phyloP scores from a whole-genome alignment of 352 stramenopile species.

The Hyaloperonospora arabidopsidis region DNA sequence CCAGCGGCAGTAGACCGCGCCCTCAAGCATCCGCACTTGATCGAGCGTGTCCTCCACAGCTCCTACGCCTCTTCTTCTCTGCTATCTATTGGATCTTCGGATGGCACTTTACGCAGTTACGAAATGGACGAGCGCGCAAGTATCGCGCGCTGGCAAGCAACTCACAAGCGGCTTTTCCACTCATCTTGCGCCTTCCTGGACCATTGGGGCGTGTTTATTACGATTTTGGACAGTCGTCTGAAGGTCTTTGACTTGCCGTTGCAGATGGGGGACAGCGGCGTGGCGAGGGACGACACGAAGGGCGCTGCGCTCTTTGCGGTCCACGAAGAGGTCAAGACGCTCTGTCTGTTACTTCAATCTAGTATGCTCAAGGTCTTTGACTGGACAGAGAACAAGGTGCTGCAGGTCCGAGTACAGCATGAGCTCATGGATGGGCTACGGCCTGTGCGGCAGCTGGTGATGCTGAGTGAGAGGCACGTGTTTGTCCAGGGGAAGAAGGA shows the following conservation, averaged over 20 bases:
- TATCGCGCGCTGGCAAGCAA: conserved; percentile 41
- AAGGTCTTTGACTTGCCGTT: conserved; percentile 59
- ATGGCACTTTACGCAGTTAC: conserved; percentile 55
- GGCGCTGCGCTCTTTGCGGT: conserved; percentile 41
- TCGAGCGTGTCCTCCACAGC: conserved; percentile 42
- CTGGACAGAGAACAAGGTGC: conserved; percentile 49
- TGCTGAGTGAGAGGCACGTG: conserved; percentile 61
- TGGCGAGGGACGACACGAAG: conserved; percentile 54
- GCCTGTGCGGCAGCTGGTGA: conserved; percentile 45
- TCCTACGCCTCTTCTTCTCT: conserved; percentile 33
- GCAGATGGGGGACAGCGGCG: conserved; percentile 28
- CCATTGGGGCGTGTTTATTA: conserved; percentile 58
- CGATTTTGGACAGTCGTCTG: conserved; percentile 49
- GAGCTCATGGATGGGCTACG: conserved; percentile 41
- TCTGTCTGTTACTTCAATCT: conserved; percentile 53
- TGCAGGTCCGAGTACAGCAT: conserved; percentile 50
- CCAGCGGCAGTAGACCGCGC: too few relatives aligned
- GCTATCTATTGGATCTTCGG: conserved; percentile 48
- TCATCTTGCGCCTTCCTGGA: conserved; percentile 48
- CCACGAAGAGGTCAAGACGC: conserved; percentile 46
- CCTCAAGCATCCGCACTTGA: conserved; percentile 53
- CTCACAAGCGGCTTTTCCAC: conserved; percentile 61
- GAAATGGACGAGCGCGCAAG: conserved; percentile 24
- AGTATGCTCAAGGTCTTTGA: conserved; percentile 63
- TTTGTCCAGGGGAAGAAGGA: conserved; percentile 58